Evolutionary conservation across 1,284 basidiomycete species (phyloP).

Genomic region (Leccinum ponderosum): DNA sequence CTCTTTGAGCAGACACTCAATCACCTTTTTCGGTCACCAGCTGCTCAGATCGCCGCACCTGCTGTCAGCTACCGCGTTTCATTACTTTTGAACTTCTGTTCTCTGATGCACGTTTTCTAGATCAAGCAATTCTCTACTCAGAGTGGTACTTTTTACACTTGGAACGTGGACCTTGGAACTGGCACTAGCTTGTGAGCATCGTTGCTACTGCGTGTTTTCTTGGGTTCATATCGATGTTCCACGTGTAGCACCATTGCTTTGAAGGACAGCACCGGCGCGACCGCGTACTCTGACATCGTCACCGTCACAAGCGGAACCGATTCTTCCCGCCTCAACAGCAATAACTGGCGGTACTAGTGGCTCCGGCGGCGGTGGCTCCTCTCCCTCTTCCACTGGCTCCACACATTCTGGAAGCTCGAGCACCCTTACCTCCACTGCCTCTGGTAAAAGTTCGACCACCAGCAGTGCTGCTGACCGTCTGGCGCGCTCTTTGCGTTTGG

Average conservation of each 20-base stretch:
- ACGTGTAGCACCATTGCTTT: conserved; percentile 48
- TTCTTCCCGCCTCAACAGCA: conserved; percentile 29
- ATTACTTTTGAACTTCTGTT: not conserved
- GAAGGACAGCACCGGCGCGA: conserved; percentile 60
- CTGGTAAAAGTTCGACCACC: conserved; percentile 21
- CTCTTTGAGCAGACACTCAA: not conserved
- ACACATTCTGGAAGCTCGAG: conserved; percentile 1
- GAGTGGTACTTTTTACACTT: conserved; percentile 51
- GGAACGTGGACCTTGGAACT: conserved; percentile 56
- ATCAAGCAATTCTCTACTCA: conserved; percentile 55
- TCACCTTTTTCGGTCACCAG: conserved; percentile 33
- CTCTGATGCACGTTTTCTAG: conserved; percentile 30
- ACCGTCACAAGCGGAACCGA: conserved; percentile 48
- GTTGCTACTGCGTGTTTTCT: not conserved
- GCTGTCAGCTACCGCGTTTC: conserved; percentile 42
- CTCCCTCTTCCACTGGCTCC: conserved; percentile 9
- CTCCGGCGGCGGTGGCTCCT: conserved; percentile 1
- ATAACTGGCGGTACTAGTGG: conserved; percentile 2
- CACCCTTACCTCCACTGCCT: conserved; percentile 9
- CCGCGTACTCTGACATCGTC: conserved; percentile 56
- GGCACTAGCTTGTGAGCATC: conserved; percentile 53
- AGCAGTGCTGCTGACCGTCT: conserved; percentile 34
- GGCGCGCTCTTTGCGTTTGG: conserved; percentile 36
- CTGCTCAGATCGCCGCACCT: conserved; percentile 53
- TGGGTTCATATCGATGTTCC: conserved; percentile 1